Base-by-base conservation (phyloP, 257 asterid species). In the Cordia subcordata region DNA sequence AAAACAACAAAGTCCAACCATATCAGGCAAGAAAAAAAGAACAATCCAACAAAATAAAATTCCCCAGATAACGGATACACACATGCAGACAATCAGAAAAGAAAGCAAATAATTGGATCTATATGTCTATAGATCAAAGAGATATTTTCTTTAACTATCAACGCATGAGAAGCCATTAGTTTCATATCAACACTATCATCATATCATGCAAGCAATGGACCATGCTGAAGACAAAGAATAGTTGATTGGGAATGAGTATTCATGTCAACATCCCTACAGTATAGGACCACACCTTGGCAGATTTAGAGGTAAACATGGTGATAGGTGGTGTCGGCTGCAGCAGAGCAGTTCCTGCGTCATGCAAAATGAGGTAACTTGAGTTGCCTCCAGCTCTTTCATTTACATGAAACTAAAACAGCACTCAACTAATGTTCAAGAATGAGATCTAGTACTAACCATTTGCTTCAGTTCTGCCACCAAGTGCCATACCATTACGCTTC, bases 231-330 rank as follows among this genome's bases (percentile, higher is more conserved):
- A 42, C 12, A 42, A 42, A 42, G 12, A 42, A 42, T 42, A 42
- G 15, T 8, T 3, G 10, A 42, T 42, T 11, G 4, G 15, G 12
- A 42, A 10, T 42, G 15, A 42, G 10, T n/a, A n/a, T n/a, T 11
- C 55, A 55, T 17, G 51, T 19, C 21, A 23, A 55, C 45, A 15
- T n/a, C 15, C 49, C 40, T 35, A 54, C 13, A 58, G 27, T 12
- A 20, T n/a, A 14, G 27, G 38, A 47, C 19, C 35, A 21, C 56
- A 61, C 96, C 96, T 83, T 85, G 54, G 66, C 77, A 33, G 95
- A 79, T 81, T 76, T 83, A 19, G 57, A 60, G 68, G 78, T 77
- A 66, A 77, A 79, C 55, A 77, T 65, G 54, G 72, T 68, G 61
- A 62, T 66, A 14, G 77, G 62, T 18, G 80, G 76, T 5, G 68